Evolutionary conservation across 345 rosid species (phyloP).

Genomic region (Melaleuca alternifolia): DNA sequence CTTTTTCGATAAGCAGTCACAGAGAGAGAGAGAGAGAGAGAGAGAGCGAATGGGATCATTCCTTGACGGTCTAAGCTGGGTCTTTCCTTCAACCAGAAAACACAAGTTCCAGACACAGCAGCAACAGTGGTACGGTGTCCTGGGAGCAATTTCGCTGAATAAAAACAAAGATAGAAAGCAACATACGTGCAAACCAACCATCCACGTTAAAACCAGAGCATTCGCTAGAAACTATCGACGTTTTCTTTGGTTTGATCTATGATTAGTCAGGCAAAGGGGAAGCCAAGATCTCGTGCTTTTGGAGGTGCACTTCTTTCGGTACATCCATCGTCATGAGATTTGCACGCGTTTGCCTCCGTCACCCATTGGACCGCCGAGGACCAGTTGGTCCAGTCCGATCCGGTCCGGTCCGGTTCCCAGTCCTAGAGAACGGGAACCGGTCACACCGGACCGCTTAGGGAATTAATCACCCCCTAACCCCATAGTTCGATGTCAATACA

Average conservation of each 20-base stretch:
- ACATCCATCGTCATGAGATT: background rate
- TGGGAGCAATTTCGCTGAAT: background rate
- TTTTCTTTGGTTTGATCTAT: background rate
- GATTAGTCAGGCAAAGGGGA: background rate
- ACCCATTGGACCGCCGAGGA: no score
- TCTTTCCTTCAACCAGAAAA: background rate
- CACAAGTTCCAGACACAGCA: background rate
- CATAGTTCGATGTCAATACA: background rate
- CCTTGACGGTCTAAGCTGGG: background rate
- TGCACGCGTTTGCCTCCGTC: background rate
- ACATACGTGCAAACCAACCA: background rate
- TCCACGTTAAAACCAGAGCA: background rate
- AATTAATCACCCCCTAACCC: no score
- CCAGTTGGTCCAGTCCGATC: no score
- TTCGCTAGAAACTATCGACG: background rate
- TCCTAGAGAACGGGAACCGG: no score
- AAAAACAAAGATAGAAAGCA: background rate
- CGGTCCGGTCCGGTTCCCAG: no score
- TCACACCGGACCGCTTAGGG: no score
- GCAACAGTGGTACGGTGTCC: background rate
- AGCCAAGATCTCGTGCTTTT: background rate
- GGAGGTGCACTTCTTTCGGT: background rate
- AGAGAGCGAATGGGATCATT: background rate
- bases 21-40: background rate
- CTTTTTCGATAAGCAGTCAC: background rate